Conservation (phyloP, 139 green algal species). For the Chlorella sp. region DNA sequence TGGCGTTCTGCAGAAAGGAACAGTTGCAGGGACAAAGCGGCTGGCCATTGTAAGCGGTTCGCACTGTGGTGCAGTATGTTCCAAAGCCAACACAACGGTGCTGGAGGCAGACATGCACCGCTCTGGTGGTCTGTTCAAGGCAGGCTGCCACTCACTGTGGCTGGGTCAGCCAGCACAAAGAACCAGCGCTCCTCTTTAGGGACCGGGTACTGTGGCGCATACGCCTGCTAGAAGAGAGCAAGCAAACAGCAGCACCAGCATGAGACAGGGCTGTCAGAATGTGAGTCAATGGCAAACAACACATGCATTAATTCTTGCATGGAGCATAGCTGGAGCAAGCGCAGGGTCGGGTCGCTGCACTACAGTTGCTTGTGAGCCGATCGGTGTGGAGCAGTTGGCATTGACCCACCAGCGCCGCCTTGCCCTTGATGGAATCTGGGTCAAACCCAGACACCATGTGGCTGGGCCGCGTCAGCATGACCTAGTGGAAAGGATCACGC, state of each 20-base stretch:
- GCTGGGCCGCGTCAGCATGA: conserved; percentile 70
- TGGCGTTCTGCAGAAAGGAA: conserved; percentile 12
- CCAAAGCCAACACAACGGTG: background rate
- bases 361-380: no score
- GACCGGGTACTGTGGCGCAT: conserved; percentile 69
- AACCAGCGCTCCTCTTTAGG: conserved; percentile 81
- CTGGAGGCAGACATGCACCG: no score
- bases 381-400: no score
- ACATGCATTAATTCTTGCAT: no score
- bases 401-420: conserved; percentile 24
- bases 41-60: no score
- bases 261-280: no score
- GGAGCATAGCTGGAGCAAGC: no score
- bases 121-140: no score
- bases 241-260: background rate
- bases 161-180: conserved; percentile 74
- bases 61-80: no score
- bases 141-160: background rate
- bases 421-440: conserved; percentile 39
- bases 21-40: no score
- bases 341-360: no score
- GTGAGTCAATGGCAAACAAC: background rate
- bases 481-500: background rate
- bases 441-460: conserved; percentile 64
- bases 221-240: conserved; percentile 62